phyloP scores from a whole-genome alignment of 441 rosid species.

The Geranium incanum region DNA sequence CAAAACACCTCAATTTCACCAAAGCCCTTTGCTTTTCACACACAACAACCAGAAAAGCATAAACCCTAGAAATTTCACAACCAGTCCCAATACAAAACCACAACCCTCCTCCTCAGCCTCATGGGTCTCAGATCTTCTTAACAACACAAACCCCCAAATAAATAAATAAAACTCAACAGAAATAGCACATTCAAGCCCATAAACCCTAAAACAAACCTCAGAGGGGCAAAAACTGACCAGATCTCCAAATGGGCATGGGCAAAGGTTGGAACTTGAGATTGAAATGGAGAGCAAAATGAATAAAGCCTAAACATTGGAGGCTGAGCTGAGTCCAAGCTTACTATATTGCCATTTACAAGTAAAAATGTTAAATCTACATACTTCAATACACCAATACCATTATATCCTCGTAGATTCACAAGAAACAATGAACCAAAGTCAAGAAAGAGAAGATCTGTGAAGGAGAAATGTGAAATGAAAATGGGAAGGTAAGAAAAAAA shows the following conservation, averaged over 20 bases:
- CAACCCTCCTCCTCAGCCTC: constrained; percentile 22
- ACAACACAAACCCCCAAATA: constrained; percentile 31
- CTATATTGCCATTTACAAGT: background rate
- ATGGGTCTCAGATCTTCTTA: constrained; percentile 40
- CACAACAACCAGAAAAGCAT: background rate
- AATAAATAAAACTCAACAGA: background rate
- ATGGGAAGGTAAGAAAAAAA: background rate
- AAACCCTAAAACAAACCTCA: constrained; percentile 1
- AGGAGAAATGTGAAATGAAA: background rate
- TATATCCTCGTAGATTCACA: background rate
- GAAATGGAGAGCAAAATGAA: background rate
- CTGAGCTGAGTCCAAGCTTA: background rate
- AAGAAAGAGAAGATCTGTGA: background rate
- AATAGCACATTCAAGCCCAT: constrained; percentile 3
- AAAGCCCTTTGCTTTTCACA: background rate
- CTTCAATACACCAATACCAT: background rate
- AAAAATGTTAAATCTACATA: background rate
- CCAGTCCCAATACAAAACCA: constrained; percentile 39
- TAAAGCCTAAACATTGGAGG: background rate
- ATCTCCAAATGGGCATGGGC: constrained; percentile 1
- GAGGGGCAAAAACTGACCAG: background rate
- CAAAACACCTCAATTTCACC: constrained; percentile 5
- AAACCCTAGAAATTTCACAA: constrained; percentile 14
- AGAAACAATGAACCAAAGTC: background rate
- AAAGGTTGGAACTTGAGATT: constrained; percentile 5